Evolutionary conservation across 2,329 filamentous ascomycete genomes (phyloP).

Genomic region (Aspergillus sp.): DNA sequence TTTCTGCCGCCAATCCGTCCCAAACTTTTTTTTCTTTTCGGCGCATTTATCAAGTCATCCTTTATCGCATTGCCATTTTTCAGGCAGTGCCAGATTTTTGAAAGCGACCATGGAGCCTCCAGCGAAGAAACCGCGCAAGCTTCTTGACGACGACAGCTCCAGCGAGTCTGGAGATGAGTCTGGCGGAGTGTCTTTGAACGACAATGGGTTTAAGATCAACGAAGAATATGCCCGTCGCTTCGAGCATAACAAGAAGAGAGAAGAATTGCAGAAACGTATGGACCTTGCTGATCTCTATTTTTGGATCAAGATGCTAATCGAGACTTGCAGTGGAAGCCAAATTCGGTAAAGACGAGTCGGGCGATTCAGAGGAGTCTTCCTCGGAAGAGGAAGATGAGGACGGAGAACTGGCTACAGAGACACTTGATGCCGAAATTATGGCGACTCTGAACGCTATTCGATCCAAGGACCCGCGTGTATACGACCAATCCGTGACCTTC

Average conservation of each 20-base stretch:
- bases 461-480: constrained; percentile 86
- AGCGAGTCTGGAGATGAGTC: constrained; percentile 39
- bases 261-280: constrained; percentile 66
- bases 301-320: neutral
- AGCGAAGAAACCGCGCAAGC: constrained; percentile 39
- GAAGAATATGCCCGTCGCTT: constrained; percentile 84
- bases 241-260: constrained; percentile 96
- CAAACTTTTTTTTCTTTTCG: constrained; percentile 14
- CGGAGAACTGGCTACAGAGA: constrained; percentile 80
- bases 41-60: neutral
- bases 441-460: constrained; percentile 84
- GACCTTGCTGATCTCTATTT: constrained; percentile 4
- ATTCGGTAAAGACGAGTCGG: constrained; percentile 59
- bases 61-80: neutral
- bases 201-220: constrained; percentile 72
- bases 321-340: constrained; percentile 76
- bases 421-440: constrained; percentile 81
- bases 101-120: constrained; percentile 39
- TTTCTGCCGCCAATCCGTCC: constrained; percentile 27
- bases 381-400: constrained; percentile 85
- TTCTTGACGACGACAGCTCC: constrained; percentile 42
- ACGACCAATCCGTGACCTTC: constrained; percentile 77
- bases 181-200: constrained; percentile 38
- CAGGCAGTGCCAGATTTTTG: neutral
- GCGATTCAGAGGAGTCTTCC: constrained; percentile 64